phyloP scores from a whole-genome alignment of 2,329 filamentous ascomycete species.

The Cladophialophora chaetospira region DNA sequence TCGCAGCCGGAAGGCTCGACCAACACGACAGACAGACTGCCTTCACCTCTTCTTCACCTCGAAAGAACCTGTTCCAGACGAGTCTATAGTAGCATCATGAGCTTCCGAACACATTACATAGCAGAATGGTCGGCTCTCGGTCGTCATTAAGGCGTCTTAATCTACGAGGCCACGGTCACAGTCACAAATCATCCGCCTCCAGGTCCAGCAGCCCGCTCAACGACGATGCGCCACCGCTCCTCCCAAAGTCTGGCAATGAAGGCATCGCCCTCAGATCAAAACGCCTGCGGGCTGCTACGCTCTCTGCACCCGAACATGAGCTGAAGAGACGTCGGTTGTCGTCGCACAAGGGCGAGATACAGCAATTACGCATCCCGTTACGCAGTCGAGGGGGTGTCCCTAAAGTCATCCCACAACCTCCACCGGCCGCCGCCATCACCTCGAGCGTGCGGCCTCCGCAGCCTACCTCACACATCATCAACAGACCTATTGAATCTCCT shows the following conservation, averaged over 20 bases:
- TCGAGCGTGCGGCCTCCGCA: conserved; percentile 10
- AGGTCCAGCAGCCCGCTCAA: conserved; percentile 32
- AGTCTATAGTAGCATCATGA: conserved; percentile 31
- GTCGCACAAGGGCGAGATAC: conserved; percentile 23
- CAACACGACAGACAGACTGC: conserved; percentile 9
- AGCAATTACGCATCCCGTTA: conserved; percentile 32
- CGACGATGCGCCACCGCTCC: conserved; percentile 28
- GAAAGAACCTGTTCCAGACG: conserved; percentile 7
- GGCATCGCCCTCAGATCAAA: conserved; percentile 25
- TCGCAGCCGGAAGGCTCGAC: conserved; percentile 5
- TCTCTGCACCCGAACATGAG: conserved; percentile 21
- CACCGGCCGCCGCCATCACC: conserved; percentile 9
- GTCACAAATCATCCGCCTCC: conserved; percentile 12
- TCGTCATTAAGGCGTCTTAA: conserved; percentile 36
- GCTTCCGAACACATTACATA: conserved; percentile 26
- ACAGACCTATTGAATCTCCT: conserved; percentile 24
- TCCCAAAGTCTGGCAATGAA: conserved; percentile 19
- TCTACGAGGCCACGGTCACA: conserved; percentile 26
- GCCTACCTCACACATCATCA: conserved; percentile 3
- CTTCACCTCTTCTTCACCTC: conserved; percentile 11
- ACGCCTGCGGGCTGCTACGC: conserved; percentile 26
- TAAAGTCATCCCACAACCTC: conserved; percentile 18
- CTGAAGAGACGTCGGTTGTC: conserved; percentile 32
- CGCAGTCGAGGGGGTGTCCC: conserved; percentile 29
- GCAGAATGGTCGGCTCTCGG: conserved; percentile 38